Conservation (phyloP, 1,139 yeast species). For the Sugiyamaella sp. region DNA sequence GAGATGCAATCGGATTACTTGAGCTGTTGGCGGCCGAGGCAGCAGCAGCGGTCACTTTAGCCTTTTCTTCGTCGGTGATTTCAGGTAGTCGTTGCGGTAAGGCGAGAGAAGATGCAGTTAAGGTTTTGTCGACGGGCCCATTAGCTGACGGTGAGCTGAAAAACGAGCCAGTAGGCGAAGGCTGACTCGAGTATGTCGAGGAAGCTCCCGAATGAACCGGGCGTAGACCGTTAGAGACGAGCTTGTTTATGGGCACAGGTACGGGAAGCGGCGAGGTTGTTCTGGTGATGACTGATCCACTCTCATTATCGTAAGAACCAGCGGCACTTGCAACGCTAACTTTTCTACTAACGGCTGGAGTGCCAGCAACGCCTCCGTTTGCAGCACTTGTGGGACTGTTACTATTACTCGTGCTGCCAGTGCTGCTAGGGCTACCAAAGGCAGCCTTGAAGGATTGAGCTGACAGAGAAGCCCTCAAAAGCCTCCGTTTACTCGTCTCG, state of each 20-base stretch:
- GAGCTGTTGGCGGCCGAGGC: not conserved
- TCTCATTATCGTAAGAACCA: not conserved
- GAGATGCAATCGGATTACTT: not conserved
- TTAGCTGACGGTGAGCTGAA: not conserved
- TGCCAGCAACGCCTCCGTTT: not conserved
- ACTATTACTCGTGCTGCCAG: not conserved
- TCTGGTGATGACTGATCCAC: not conserved
- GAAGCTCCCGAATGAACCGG: slow-evolving; percentile 16
- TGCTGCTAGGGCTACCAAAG: slow-evolving; percentile 9
- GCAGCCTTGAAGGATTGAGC: slow-evolving; percentile 22
- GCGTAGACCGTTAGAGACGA: slow-evolving; percentile 4
- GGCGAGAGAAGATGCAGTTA: not conserved
- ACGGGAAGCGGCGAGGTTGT: slow-evolving; percentile 2
- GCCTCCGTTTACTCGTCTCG: slow-evolving; percentile 15
- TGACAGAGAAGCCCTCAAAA: slow-evolving; percentile 20
- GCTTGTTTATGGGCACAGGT: slow-evolving; percentile 7
- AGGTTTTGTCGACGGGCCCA: not conserved
- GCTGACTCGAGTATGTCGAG: slow-evolving; percentile 2
- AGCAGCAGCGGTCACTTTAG: not conserved
- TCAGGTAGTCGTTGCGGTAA: slow-evolving; percentile 1
- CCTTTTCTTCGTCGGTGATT: slow-evolving; percentile 1
- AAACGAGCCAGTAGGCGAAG: slow-evolving; percentile 10
- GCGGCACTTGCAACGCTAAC: not conserved
- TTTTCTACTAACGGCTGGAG: not conserved
- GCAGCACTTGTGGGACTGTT: not conserved